Percentiles rank a stretch among this genome's conserved stretches.
phyloP scores from a whole-genome alignment of 1,139 yeast species.

The Nadsonia starkeyi-henricii region DNA sequence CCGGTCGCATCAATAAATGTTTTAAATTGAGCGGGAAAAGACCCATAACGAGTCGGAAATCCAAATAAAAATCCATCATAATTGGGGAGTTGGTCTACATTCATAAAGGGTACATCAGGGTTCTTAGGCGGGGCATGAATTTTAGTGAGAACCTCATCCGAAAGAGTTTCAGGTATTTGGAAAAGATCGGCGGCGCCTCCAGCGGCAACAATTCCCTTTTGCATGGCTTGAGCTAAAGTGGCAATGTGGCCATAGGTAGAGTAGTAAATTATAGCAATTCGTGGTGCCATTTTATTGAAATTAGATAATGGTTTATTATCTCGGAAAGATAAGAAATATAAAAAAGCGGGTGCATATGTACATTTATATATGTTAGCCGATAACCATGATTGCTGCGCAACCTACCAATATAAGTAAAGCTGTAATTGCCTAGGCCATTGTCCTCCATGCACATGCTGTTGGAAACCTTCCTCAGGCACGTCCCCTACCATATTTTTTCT shows the following conservation, averaged over 20 bases:
- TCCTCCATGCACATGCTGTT: too few species aligned
- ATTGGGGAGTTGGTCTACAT: constrained; percentile 30
- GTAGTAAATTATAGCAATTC: constrained; percentile 60
- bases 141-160: constrained; percentile 41
- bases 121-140: constrained; percentile 59
- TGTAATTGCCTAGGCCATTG: too few species aligned
- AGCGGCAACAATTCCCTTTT: constrained; percentile 57
- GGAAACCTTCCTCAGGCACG: too few species aligned
- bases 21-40: constrained; percentile 50
- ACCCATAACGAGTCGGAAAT: constrained; percentile 51
- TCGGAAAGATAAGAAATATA: too few species aligned
- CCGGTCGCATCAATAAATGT: constrained; percentile 51
- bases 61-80: constrained; percentile 54
- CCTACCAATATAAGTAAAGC: too few species aligned
- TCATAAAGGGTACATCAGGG: constrained; percentile 24
- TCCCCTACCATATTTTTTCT: too few species aligned
- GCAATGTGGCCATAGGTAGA: constrained; percentile 71
- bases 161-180: constrained; percentile 71
- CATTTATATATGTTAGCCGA: too few species aligned
- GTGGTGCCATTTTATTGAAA: constrained; percentile 29
- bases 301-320: too few species aligned
- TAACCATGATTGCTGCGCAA: too few species aligned
- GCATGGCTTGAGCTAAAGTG: constrained; percentile 51
- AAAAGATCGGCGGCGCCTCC: constrained; percentile 41
- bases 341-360: too few species aligned